These are phyloP conservation scores for Berkeleyomyces basicola DNA, from an alignment of 2,329 filamentous ascomycete genomes.

Conservation along the genomic window DNA sequence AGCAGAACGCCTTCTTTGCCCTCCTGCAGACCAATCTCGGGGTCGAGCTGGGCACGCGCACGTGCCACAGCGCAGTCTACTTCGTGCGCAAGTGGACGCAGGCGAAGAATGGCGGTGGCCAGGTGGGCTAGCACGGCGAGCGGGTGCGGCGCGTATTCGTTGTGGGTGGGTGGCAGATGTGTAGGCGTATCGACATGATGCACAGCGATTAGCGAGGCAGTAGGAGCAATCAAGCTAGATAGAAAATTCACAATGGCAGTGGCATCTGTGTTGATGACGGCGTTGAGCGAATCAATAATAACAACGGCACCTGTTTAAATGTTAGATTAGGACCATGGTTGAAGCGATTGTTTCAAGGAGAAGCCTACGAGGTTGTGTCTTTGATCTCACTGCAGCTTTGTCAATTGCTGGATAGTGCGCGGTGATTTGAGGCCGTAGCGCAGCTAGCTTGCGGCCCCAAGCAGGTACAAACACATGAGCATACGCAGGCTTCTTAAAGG, in stretches of 20 bases:
- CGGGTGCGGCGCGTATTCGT: constrained; percentile 49
- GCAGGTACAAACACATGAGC: constrained; percentile 53
- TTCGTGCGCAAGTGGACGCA: constrained; percentile 58
- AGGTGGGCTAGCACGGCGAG: constrained; percentile 64
- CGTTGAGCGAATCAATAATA: constrained; percentile 64
- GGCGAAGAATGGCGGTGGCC: constrained; percentile 68
- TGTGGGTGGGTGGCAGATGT: constrained; percentile 25
- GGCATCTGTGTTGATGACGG: constrained; percentile 37
- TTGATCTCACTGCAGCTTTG: constrained; percentile 22
- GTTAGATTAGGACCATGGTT: background rate
- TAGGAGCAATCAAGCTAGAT: constrained; percentile 47
- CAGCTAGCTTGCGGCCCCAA: constrained; percentile 37
- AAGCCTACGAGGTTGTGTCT: constrained; percentile 27
- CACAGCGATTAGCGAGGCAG: constrained; percentile 55
- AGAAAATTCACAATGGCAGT: constrained; percentile 51
- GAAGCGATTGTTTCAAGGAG: background rate
- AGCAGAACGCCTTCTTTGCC: constrained; percentile 62
- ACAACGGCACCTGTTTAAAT: constrained; percentile 46
- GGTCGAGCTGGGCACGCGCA: constrained; percentile 57
- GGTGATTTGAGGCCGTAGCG: constrained; percentile 43
- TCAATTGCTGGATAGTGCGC: constrained; percentile 30
- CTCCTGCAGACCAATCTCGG: constrained; percentile 63
- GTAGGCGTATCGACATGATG: constrained; percentile 72
- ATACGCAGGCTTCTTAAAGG: constrained; percentile 44
- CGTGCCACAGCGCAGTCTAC: constrained; percentile 58